Conservation (phyloP, 441 rosid species). For the Isatis lusitanica region DNA sequence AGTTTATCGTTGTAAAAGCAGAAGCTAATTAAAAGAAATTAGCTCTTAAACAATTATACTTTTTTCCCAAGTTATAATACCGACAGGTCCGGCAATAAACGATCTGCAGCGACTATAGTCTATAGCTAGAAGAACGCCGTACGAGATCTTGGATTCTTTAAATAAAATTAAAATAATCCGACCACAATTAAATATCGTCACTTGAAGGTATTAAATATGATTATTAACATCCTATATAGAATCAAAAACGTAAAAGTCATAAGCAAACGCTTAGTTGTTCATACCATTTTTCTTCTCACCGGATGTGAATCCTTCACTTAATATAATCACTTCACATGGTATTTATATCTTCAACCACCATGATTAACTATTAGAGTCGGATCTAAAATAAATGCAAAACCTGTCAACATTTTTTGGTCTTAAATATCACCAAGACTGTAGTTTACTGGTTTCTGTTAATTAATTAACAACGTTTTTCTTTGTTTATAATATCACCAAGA, state of each 20-base stretch:
- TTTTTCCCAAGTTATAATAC: background rate
- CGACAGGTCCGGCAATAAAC: conserved; percentile 14
- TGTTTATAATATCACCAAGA: background rate
- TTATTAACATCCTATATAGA: conserved; percentile 7
- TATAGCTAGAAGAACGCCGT: conserved; percentile 18
- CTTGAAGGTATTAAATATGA: conserved; percentile 22
- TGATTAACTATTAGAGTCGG: conserved; percentile 6
- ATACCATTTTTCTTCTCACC: conserved; percentile 1
- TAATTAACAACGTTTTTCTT: background rate
- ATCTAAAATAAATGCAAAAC: conserved; percentile 22
- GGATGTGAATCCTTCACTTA: conserved; percentile 7
- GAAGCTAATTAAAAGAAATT: background rate
- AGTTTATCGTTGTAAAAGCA: background rate
- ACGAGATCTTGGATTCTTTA: conserved; percentile 24
- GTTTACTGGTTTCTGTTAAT: background rate
- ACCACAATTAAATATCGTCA: conserved; percentile 17
- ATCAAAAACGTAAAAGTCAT: conserved; percentile 26
- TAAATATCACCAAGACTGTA: background rate
- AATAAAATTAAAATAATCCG: background rate
- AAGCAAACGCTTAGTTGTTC: conserved; percentile 16
- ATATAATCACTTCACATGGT: conserved; percentile 21
- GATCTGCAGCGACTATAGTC: background rate
- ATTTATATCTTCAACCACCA: conserved; percentile 27
- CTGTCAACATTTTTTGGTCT: background rate
- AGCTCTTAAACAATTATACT: background rate